Evolutionary conservation across 306 rosid species (phyloP), one percentile per base, ranked within the genome.

Genomic region (Sechiopsis laciniata): DNA sequence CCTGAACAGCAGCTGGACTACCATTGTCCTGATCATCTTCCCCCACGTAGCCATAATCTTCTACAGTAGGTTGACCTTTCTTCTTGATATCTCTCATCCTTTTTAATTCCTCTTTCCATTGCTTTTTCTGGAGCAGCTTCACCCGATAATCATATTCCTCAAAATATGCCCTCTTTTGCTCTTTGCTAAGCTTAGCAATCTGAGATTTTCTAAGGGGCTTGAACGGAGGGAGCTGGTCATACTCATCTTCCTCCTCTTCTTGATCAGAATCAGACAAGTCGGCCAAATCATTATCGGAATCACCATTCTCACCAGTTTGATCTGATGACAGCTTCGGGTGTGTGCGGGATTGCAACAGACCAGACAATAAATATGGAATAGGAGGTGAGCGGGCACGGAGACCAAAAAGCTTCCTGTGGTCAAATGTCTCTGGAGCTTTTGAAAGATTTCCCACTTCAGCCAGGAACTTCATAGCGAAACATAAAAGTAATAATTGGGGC

Each of bases 81-180:
- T 87, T 89, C 90, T 89, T 90, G 85, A 89, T 80, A 77, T 91
- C 96, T 70, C 82, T 89, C 92, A 95, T 89, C 85, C 97, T 90
- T 76, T 78, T 89, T 87, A 95, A 68, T 90, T 95, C 99, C 74
- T 95, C 96, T 79, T 85, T 89, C 99, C 95, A 91, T 77, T 91
- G 91, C 88, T 89, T 95, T 83, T 89, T 95, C 83, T 95, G 97
- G 48, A 91, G 83, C 57, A 91, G 92, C 81, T 95, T 95, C 82
- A 91, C 97, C 72, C 97, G 88, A 79, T 95, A 95, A 12, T 95
- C 99, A 48, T 89, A 95, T 87, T 95, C 99, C 84, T 95, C 99
- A 73, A 85, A 61, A 73, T 95, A 95, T 29, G 96, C 97, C 76
- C 87, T 89, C 76, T 59, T 80, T 83, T 95, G 99, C 77, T 91